These are phyloP conservation scores for Elymus sibiricus DNA, from an alignment of 176 grass and related monocot genomes.

Conservation along the genomic window DNA sequence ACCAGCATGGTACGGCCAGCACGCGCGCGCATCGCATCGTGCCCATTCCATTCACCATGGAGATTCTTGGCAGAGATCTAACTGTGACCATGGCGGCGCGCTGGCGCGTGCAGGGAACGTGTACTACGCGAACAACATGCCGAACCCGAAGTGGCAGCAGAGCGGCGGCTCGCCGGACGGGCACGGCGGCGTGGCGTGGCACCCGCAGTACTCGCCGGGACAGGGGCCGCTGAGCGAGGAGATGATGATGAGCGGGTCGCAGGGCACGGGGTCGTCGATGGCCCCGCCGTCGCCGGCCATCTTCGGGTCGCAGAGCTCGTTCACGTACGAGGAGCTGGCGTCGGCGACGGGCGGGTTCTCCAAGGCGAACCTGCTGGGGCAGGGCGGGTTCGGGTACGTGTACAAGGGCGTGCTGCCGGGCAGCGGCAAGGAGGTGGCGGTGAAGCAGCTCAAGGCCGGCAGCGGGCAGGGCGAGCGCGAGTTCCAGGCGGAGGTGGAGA, in stretches of 20 bases:
- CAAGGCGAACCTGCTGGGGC: constrained; percentile 65
- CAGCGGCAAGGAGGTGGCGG: constrained; percentile 78
- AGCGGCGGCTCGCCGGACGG: constrained; percentile 28
- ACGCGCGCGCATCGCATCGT: not conserved
- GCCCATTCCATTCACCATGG: not conserved
- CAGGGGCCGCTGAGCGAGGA: constrained; percentile 41
- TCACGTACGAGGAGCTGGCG: constrained; percentile 80
- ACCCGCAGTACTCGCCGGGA: constrained; percentile 15
- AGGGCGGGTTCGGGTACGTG: constrained; percentile 93
- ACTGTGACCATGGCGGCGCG: not conserved
- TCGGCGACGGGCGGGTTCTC: constrained; percentile 63
- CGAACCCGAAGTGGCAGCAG: constrained; percentile 49
- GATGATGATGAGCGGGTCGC: constrained; percentile 53
- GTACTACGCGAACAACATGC: constrained; percentile 50
- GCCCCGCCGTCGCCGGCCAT: constrained; percentile 48
- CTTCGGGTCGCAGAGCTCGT: constrained; percentile 66
- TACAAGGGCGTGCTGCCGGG: constrained; percentile 69
- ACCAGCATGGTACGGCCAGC: constrained; percentile 33
- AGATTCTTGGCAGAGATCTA: not conserved
- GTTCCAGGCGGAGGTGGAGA: constrained; percentile 99
- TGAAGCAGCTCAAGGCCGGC: constrained; percentile 94
- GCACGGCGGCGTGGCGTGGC: constrained; percentile 18
- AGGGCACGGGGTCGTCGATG: constrained; percentile 25
- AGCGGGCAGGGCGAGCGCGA: constrained; percentile 97
- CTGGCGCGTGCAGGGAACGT: constrained; percentile 36